Percentiles rank a stretch among this genome's conserved stretches.
Conservation (phyloP, 2,329 filamentous ascomycete genomes). For the Graphiopsis chlorocephala region DNA sequence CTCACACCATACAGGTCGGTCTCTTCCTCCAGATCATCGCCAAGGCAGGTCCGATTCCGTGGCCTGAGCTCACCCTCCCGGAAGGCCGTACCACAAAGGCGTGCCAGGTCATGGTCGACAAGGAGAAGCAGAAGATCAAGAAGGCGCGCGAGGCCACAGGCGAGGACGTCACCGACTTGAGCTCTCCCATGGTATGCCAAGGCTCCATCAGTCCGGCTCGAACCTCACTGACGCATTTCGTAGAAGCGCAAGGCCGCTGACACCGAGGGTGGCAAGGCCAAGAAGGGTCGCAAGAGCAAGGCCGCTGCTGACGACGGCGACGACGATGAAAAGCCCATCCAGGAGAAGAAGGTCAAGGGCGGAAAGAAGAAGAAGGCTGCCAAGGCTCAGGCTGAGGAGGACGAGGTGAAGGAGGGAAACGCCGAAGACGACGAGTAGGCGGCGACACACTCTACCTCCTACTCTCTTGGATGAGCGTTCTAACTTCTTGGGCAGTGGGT, state of each 20-base stretch:
- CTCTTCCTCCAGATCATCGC: constrained; percentile 32
- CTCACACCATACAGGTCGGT: constrained; percentile 20
- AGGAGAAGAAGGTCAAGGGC: constrained; percentile 12
- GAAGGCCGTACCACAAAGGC: constrained; percentile 33
- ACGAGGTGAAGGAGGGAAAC: constrained; percentile 12
- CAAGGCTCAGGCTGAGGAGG: constrained; percentile 16
- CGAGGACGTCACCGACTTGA: not conserved
- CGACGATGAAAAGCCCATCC: constrained; percentile 7
- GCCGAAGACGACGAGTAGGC: constrained; percentile 9
- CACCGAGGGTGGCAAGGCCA: constrained; percentile 20
- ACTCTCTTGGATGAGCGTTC: not conserved
- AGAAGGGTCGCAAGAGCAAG: constrained; percentile 15
- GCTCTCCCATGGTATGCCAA: constrained; percentile 1
- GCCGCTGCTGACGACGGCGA: constrained; percentile 8
- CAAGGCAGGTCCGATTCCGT: constrained; percentile 26
- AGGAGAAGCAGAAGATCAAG: constrained; percentile 32
- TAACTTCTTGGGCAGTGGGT: not conserved
- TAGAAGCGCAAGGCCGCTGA: constrained; percentile 26
- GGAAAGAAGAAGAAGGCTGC: constrained; percentile 20
- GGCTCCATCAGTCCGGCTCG: not conserved
- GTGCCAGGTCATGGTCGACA: constrained; percentile 30
- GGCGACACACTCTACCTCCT: not conserved
- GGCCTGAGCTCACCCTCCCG: constrained; percentile 30
- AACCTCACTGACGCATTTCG: not conserved
- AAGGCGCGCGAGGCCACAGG: constrained; percentile 19